Evolutionary conservation across 129 eudicot species (phyloP).

Genomic region (Escallonia herrerae): DNA sequence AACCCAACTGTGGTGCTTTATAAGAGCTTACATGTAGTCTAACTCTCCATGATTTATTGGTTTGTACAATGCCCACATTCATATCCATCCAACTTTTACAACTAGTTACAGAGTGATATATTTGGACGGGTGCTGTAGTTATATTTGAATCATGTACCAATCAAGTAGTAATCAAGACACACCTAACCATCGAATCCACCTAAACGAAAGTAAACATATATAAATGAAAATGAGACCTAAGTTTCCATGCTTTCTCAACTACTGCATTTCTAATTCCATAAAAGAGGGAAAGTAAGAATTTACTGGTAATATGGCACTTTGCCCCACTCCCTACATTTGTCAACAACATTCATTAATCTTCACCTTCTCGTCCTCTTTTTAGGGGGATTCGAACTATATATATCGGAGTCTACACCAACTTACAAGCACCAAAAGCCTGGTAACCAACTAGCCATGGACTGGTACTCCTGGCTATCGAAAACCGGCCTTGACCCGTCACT

Average conservation of each 20-base stretch:
- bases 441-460: constrained; percentile 43
- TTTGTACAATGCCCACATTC: too few species aligned
- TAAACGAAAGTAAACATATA: not conserved
- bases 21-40: too few species aligned
- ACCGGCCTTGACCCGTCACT: constrained; percentile 44
- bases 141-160: too few species aligned
- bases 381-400: not conserved
- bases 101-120: too few species aligned
- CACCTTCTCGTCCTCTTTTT: not conserved
- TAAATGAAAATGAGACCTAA: not conserved
- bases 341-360: constrained; percentile 18
- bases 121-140: too few species aligned
- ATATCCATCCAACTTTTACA: too few species aligned
- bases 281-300: constrained; percentile 7
- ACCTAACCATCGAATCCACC: constrained; percentile 4
- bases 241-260: constrained; percentile 19
- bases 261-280: not conserved
- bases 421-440: not conserved
- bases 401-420: not conserved
- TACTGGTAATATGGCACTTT: not conserved
- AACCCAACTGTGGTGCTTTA: too few species aligned
- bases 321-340: constrained; percentile 18
- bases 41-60: too few species aligned
- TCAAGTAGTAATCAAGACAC: not conserved
- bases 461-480: constrained; percentile 66